phyloP scores from a whole-genome alignment of 1,139 yeast genomes.

The Candida sanyaensis region DNA sequence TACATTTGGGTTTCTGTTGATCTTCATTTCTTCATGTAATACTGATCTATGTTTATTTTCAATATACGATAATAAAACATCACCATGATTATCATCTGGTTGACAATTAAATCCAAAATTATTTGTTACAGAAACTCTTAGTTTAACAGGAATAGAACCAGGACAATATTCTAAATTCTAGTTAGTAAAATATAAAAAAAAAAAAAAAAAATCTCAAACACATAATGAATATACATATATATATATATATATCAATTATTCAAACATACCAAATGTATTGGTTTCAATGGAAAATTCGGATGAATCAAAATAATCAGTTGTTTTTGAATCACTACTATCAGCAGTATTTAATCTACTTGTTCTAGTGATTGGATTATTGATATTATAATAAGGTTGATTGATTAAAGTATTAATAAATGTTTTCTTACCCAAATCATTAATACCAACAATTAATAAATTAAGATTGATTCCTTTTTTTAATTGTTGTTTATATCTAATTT shows the following conservation, averaged over 20 bases:
- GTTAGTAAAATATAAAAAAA: not conserved
- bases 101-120: constrained; percentile 31
- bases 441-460: constrained; percentile 34
- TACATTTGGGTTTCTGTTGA: constrained; percentile 54
- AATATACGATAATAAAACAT: constrained; percentile 29
- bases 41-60: constrained; percentile 57
- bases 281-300: constrained; percentile 9
- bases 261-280: constrained; percentile 18
- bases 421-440: constrained; percentile 36
- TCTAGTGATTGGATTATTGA: not conserved
- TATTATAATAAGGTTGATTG: constrained; percentile 17
- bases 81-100: constrained; percentile 20
- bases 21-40: constrained; percentile 60
- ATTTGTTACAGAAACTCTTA: constrained; percentile 25
- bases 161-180: constrained; percentile 6
- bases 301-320: not conserved
- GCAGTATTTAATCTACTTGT: not conserved
- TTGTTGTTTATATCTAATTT: constrained; percentile 14
- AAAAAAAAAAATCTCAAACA: not conserved
- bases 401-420: constrained; percentile 35
- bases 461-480: constrained; percentile 23
- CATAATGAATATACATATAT: too few species aligned
- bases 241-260: constrained; percentile 3
- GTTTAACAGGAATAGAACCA: constrained; percentile 23
- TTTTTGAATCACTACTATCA: not conserved